These are phyloP conservation scores for Trypethelium eluteriae DNA, from an alignment of 495 filamentous ascomycete genomes.

Conservation along the genomic window DNA sequence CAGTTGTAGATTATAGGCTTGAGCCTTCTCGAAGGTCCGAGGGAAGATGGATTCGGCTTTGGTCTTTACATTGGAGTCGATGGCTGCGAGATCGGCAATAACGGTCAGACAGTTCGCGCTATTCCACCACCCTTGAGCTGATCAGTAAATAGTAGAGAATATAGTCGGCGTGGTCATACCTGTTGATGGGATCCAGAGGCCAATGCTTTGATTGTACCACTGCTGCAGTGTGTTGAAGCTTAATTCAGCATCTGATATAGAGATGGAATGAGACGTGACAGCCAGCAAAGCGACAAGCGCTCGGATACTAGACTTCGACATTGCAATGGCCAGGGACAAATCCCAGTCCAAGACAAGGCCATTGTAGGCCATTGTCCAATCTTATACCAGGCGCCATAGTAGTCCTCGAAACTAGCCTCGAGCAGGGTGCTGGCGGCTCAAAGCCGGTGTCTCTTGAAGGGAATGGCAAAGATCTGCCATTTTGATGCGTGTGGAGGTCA, in stretches of 20 bases:
- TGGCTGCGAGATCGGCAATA: constrained; percentile 22
- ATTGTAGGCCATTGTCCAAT: neutral
- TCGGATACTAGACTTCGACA: neutral
- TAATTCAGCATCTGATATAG: constrained; percentile 13
- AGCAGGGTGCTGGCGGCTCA: neutral
- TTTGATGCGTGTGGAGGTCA: neutral
- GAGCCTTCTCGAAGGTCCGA: constrained; percentile 19
- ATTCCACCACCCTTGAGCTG: constrained; percentile 21
- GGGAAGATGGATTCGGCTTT: constrained; percentile 18
- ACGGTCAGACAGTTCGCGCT: constrained; percentile 24
- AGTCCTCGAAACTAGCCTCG: neutral
- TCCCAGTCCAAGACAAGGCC: neutral
- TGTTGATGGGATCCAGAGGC: constrained; percentile 22
- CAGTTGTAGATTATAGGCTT: constrained; percentile 21
- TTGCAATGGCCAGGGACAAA: neutral
- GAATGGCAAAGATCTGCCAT: constrained; percentile 3
- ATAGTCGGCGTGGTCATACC: neutral
- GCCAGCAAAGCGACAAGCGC: neutral
- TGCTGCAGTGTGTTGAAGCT: constrained; percentile 19
- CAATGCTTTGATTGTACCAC: constrained; percentile 25
- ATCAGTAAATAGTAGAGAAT: neutral
- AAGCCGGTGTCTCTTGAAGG: neutral
- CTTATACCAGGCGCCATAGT: neutral
- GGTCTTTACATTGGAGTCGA: constrained; percentile 16
- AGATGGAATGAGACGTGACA: constrained; percentile 10